Evolutionary conservation across 2,329 filamentous ascomycete genomes (phyloP).

Genomic region (Monosporascus cannonballus): DNA sequence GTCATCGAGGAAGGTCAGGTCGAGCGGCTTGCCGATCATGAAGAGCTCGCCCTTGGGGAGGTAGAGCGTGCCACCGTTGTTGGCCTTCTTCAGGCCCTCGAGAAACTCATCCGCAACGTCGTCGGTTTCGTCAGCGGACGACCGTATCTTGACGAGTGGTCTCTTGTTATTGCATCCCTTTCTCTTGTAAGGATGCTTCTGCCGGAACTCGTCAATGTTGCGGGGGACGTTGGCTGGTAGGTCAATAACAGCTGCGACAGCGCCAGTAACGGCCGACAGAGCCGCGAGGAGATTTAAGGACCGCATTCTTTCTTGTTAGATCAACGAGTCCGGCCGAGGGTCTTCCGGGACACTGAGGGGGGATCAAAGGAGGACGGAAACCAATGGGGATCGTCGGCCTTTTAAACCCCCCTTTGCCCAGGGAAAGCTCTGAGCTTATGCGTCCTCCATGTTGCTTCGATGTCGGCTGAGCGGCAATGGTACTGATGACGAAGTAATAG

Average conservation of each 20-base stretch:
- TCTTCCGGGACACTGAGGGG: not conserved
- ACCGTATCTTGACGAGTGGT: conserved; percentile 40
- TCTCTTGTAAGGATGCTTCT: conserved; percentile 30
- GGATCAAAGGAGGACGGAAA: not conserved
- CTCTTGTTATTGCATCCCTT: conserved; percentile 12
- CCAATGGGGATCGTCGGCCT: not conserved
- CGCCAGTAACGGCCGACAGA: conserved; percentile 18
- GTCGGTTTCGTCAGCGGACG: conserved; percentile 47
- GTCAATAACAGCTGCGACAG: conserved; percentile 15
- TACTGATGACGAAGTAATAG: too few relatives aligned
- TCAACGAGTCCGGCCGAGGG: not conserved
- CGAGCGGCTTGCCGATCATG: conserved; percentile 52
- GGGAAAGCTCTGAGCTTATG: too few relatives aligned
- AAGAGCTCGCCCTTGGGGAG: conserved; percentile 48
- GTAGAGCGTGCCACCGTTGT: conserved; percentile 51
- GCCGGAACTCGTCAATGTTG: conserved; percentile 31
- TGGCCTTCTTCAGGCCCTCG: conserved; percentile 47
- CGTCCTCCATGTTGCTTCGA: too few relatives aligned
- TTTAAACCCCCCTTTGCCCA: not conserved
- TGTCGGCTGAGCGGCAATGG: too few relatives aligned
- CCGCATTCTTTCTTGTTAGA: conserved; percentile 14
- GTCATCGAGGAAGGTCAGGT: conserved; percentile 51
- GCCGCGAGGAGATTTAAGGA: conserved; percentile 13
- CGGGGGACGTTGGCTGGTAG: conserved; percentile 28
- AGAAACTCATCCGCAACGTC: conserved; percentile 52